These are phyloP conservation scores for Wallacemonas sp. DNA, from an alignment of 208 protist genomes.

Conservation along the genomic window DNA sequence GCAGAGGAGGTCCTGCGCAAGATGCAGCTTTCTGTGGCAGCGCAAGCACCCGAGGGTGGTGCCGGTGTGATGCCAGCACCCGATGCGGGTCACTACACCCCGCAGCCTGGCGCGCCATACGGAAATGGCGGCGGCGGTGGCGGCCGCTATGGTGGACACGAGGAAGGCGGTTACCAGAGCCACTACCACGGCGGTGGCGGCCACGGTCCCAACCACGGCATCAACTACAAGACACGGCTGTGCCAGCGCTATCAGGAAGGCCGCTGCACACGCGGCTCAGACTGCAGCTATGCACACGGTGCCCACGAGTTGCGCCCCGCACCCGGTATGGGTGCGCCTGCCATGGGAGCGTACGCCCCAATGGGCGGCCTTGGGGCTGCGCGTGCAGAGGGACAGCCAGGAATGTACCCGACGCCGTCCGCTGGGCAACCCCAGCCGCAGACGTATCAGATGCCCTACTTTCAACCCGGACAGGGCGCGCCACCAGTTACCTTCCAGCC, in stretches of 20 bases:
- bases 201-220: constrained; percentile 15
- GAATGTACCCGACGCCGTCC: constrained; percentile 4
- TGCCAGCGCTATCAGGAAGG: constrained; percentile 81
- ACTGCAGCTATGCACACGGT: constrained; percentile 87
- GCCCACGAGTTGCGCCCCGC: constrained; percentile 47
- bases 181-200: constrained; percentile 6
- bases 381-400: not conserved
- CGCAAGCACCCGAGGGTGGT: constrained; percentile 15
- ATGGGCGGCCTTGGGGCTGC: constrained; percentile 3
- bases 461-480: constrained; percentile 8
- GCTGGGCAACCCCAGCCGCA: constrained; percentile 3
- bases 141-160: constrained; percentile 9
- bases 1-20: constrained; percentile 62
- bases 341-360: constrained; percentile 1
- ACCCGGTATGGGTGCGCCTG: not conserved
- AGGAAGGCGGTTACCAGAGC: constrained; percentile 1
- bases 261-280: constrained; percentile 55
- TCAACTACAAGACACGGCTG: constrained; percentile 66
- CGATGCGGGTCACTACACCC: constrained; percentile 1
- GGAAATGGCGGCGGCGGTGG: not conserved
- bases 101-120: not conserved
- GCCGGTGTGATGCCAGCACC: not conserved
- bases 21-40: constrained; percentile 32
- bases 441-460: constrained; percentile 14
- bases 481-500: constrained; percentile 13